A percentile compares a stretch with the other conserved stretches of the same genome.
phyloP scores from a whole-genome alignment of 2,329 filamentous ascomycete species.

The Pseudogymnoascus sp. region DNA sequence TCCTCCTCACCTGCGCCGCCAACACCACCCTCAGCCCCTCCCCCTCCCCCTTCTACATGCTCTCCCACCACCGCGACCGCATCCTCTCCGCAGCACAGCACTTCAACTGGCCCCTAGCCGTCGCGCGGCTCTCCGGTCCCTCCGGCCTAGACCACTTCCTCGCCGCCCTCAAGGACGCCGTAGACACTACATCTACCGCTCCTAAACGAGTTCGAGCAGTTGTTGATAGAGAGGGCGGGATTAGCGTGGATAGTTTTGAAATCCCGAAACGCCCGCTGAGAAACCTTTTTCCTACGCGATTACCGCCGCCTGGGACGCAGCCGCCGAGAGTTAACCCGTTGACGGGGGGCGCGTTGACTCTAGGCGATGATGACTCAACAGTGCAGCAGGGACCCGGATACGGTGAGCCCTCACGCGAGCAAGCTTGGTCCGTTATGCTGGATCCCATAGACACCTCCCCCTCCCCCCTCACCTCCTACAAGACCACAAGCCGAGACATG shows the following conservation, averaged over 20 bases:
- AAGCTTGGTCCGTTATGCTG: constrained; percentile 42
- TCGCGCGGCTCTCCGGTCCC: constrained; percentile 38
- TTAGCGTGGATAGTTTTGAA: constrained; percentile 37
- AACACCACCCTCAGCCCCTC: constrained; percentile 23
- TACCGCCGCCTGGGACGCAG: constrained; percentile 40
- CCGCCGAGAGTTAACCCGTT: constrained; percentile 21
- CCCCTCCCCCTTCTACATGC: constrained; percentile 66
- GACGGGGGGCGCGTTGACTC: constrained; percentile 24
- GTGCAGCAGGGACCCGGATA: not conserved
- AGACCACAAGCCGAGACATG: constrained; percentile 67
- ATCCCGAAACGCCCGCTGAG: constrained; percentile 36
- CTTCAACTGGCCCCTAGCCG: constrained; percentile 47
- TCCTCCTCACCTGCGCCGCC: constrained; percentile 36
- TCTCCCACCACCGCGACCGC: constrained; percentile 70
- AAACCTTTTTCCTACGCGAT: constrained; percentile 50
- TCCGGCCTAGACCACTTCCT: constrained; percentile 39
- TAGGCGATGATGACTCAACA: constrained; percentile 19
- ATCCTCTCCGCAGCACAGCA: constrained; percentile 57
- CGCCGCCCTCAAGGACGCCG: constrained; percentile 29
- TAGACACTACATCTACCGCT: constrained; percentile 24
- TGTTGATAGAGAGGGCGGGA: constrained; percentile 41
- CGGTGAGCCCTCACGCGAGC: constrained; percentile 21
- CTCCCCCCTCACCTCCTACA: constrained; percentile 70
- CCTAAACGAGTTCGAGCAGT: constrained; percentile 49
- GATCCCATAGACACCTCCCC: constrained; percentile 45